Conservation (phyloP, 495 filamentous ascomycete species). For the Tetracladium setigerum region DNA sequence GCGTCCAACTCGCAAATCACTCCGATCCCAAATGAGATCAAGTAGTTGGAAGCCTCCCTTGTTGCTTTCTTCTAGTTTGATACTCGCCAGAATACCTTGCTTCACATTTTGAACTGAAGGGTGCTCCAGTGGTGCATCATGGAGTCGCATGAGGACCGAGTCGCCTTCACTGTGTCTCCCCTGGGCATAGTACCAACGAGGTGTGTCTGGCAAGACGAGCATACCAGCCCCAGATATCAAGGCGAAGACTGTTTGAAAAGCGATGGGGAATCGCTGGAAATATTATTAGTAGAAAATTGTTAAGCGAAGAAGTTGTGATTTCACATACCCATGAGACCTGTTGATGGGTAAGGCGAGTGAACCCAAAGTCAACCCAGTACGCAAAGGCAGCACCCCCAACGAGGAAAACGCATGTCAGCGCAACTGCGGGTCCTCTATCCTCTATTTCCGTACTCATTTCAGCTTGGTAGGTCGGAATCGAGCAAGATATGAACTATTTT, state of each 20-base stretch:
- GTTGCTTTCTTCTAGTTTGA: constrained; percentile 23
- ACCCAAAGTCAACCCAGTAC: constrained; percentile 9
- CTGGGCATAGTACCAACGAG: constrained; percentile 38
- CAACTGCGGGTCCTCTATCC: constrained; percentile 5
- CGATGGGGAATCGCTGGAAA: constrained; percentile 33
- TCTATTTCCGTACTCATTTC: constrained; percentile 2
- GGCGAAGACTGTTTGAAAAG: constrained; percentile 29
- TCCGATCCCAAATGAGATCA: constrained; percentile 24
- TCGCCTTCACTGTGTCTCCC: constrained; percentile 32
- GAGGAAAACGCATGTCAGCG: background rate
- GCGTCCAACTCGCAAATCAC: constrained; percentile 20
- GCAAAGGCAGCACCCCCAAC: constrained; percentile 2
- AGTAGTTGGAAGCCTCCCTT: constrained; percentile 20
- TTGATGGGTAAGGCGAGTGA: background rate
- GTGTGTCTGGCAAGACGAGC: constrained; percentile 37
- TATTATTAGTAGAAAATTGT: no score
- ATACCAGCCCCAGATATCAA: constrained; percentile 22
- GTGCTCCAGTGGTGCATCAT: constrained; percentile 24
- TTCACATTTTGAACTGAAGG: constrained; percentile 22
- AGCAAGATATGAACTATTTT: constrained; percentile 16
- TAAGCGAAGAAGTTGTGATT: no score
- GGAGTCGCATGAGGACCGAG: constrained; percentile 29
- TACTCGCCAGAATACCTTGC: constrained; percentile 30
- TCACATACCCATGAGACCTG: background rate
- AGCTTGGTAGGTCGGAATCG: constrained; percentile 1